These are phyloP conservation scores for Albatrellus sp. DNA, from an alignment of 1,284 basidiomycete species.

Conservation along the genomic window DNA sequence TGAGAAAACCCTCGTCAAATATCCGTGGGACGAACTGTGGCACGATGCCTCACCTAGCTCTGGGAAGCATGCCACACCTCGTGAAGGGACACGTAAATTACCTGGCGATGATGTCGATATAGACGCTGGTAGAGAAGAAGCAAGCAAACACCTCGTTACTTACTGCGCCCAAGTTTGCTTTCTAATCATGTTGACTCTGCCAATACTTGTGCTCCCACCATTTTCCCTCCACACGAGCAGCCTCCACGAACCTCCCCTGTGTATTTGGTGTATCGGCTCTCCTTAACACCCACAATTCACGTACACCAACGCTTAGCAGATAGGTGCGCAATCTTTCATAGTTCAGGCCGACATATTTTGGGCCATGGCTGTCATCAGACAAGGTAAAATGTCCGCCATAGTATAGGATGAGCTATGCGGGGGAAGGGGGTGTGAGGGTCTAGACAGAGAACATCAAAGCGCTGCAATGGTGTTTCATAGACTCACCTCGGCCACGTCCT, in stretches of 20 bases:
- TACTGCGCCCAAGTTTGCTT: no score
- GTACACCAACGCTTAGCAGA: slow-evolving; percentile 45
- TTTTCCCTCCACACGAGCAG: slow-evolving; percentile 31
- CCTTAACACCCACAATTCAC: slow-evolving; percentile 59
- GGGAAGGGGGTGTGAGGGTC: slow-evolving; percentile 1
- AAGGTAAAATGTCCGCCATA: slow-evolving; percentile 69
- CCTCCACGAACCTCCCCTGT: slow-evolving; percentile 31
- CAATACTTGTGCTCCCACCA: slow-evolving; percentile 55
- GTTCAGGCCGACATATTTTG: slow-evolving; percentile 80
- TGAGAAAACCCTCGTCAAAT: no score
- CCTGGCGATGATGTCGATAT: neutral
- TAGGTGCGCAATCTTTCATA: slow-evolving; percentile 64
- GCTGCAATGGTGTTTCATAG: neutral
- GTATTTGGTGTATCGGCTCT: slow-evolving; percentile 22
- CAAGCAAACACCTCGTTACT: neutral
- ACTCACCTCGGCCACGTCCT: slow-evolving; percentile 65
- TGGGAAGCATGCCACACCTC: no score
- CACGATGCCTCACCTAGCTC: no score
- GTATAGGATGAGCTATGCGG: slow-evolving; percentile 51
- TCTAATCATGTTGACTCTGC: slow-evolving; percentile 12
- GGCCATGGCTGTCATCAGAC: slow-evolving; percentile 94
- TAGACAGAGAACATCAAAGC: neutral
- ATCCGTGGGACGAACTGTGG: no score
- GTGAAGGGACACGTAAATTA: no score
- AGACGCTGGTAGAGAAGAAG: neutral